Evolutionary conservation across 2,329 filamentous ascomycete species (phyloP).

Genomic region (Fusarium sp.): DNA sequence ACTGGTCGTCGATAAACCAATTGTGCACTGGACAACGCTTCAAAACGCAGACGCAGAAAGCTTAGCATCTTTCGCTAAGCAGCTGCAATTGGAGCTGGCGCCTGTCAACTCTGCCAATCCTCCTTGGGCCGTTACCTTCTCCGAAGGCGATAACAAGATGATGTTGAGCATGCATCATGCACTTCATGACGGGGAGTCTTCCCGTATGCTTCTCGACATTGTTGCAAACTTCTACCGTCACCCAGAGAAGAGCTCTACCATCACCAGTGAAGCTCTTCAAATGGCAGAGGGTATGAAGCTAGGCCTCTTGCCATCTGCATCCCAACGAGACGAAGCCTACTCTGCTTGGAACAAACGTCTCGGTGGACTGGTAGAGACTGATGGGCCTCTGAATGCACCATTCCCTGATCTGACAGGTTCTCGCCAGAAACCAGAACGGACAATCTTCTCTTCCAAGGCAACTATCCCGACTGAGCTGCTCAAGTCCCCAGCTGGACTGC

Average conservation of each 20-base stretch:
- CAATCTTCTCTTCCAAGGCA: not conserved
- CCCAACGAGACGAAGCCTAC: constrained; percentile 7
- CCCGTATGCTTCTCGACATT: not conserved
- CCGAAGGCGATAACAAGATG: not conserved
- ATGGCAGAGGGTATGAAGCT: constrained; percentile 13
- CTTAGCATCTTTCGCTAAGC: not conserved
- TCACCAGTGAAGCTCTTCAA: not conserved
- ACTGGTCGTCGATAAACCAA: constrained; percentile 1
- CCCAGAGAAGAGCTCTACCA: not conserved
- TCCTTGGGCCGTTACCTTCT: constrained; percentile 23
- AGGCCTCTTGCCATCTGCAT: not conserved
- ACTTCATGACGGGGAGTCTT: constrained; percentile 12
- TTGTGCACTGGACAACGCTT: constrained; percentile 6
- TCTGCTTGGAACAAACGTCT: not conserved
- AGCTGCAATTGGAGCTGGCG: constrained; percentile 8
- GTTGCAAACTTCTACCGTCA: constrained; percentile 20
- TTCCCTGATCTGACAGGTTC: constrained; percentile 25
- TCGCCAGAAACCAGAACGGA: constrained; percentile 24
- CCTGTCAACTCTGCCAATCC: not conserved
- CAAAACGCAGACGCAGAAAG: not conserved
- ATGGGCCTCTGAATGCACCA: constrained; percentile 3
- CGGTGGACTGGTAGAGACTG: not conserved
- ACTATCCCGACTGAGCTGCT: not conserved
- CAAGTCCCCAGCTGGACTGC: not conserved
- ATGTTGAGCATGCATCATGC: constrained; percentile 37